phyloP scores from a whole-genome alignment of 2,329 filamentous ascomycete species.

The Sclerotinia glacialis region DNA sequence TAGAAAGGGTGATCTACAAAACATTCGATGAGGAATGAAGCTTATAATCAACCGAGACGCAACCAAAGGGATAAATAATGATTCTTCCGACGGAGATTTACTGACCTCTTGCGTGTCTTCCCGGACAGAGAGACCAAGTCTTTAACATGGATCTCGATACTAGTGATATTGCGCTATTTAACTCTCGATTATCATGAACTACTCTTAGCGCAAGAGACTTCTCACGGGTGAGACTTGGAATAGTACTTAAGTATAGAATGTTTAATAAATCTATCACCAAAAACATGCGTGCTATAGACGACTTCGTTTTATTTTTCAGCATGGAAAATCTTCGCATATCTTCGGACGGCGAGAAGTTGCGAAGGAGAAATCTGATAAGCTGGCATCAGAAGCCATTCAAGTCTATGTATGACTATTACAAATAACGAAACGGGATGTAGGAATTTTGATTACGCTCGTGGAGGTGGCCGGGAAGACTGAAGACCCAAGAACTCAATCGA shows the following conservation, averaged over 20 bases:
- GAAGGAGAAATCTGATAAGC: background rate
- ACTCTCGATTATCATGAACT: too few relatives aligned
- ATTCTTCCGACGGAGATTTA: background rate
- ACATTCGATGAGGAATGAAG: background rate
- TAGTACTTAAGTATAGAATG: background rate
- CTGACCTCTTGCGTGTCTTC: background rate
- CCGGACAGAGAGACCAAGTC: background rate
- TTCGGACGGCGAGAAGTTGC: background rate
- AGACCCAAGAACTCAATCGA: background rate
- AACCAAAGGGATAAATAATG: background rate
- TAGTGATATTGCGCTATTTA: background rate
- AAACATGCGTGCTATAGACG: background rate
- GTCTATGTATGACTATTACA: background rate
- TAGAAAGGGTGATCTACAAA: conserved; percentile 11
- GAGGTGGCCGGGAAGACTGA: background rate
- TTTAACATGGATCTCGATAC: background rate
- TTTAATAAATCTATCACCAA: background rate
- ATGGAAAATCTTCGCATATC: background rate
- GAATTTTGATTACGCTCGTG: background rate
- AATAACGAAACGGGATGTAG: background rate
- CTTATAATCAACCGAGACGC: background rate
- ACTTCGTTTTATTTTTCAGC: background rate
- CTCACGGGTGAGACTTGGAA: too few relatives aligned
- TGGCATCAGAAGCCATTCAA: background rate
- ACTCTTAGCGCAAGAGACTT: background rate